Conservation (phyloP, 164 flowering plant genomes). For the Nymphaea thermarum region DNA sequence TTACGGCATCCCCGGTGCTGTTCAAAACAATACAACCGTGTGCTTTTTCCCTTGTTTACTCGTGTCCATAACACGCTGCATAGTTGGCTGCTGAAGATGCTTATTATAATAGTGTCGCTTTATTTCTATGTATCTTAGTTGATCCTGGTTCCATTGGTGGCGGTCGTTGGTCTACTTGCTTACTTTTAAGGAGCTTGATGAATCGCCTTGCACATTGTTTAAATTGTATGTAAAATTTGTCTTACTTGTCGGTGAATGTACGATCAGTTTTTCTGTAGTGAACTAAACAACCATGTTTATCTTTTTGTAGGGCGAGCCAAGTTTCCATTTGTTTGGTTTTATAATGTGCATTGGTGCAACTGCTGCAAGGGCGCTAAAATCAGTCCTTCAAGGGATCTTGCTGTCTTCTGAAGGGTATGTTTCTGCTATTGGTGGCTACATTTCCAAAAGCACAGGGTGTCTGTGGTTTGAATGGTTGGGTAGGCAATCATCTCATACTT, state of each 20-base stretch:
- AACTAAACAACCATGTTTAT: neutral
- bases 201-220: no score
- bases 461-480: neutral
- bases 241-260: no score
- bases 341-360: conserved; percentile 19
- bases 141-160: no score
- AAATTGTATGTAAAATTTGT: no score
- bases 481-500: no score
- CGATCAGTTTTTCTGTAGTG: neutral
- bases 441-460: neutral
- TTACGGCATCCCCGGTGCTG: neutral
- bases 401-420: conserved; percentile 17
- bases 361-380: conserved; percentile 18
- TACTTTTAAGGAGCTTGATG: no score
- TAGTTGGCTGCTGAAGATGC: no score
- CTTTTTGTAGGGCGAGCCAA: conserved; percentile 17
- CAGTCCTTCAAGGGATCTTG: conserved; percentile 18
- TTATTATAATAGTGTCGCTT: no score
- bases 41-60: neutral
- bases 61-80: no score
- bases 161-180: no score
- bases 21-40: neutral
- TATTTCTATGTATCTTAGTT: no score
- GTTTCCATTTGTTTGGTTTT: conserved; percentile 17
- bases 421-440: neutral